Evolutionary conservation across 371 early-diverging fungal species (phyloP).

Genomic region (Mortierella sp.): DNA sequence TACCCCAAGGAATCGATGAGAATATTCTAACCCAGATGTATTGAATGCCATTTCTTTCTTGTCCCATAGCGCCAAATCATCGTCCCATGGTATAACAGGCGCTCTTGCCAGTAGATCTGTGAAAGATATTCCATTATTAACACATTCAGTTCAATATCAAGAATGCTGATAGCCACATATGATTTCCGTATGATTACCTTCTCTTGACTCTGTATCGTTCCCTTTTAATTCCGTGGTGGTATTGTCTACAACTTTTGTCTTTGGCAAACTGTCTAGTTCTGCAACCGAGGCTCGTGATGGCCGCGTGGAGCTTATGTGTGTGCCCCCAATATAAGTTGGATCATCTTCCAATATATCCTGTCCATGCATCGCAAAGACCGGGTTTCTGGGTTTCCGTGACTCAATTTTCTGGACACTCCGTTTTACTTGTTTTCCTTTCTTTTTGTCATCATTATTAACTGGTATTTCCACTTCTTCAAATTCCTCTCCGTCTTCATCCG

Average conservation of each 20-base stretch:
- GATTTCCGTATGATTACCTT: slow-evolving; percentile 13
- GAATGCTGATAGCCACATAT: neutral
- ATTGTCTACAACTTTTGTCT: neutral
- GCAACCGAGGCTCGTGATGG: neutral
- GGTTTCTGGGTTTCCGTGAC: slow-evolving; percentile 14
- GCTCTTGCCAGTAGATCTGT: slow-evolving; percentile 58
- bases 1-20: slow-evolving; percentile 75
- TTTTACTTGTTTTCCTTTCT: slow-evolving; percentile 37
- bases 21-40: slow-evolving; percentile 71
- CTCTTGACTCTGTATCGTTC: slow-evolving; percentile 25
- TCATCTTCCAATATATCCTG: slow-evolving; percentile 40
- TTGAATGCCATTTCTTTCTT: slow-evolving; percentile 71
- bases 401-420: neutral
- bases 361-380: slow-evolving; percentile 52
- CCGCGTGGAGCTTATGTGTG: slow-evolving; percentile 2
- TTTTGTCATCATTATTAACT: slow-evolving; percentile 4
- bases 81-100: slow-evolving; percentile 77
- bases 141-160: neutral
- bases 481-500: slow-evolving; percentile 67
- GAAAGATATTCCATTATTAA: neutral
- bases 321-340: slow-evolving; percentile 48
- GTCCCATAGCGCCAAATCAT: slow-evolving; percentile 81
- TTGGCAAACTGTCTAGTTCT: neutral
- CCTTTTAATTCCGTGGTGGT: neutral
- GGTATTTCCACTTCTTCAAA: slow-evolving; percentile 71